Evolutionary conservation across 2,329 filamentous ascomycete species (phyloP).

Genomic region (Apiospora sp.): DNA sequence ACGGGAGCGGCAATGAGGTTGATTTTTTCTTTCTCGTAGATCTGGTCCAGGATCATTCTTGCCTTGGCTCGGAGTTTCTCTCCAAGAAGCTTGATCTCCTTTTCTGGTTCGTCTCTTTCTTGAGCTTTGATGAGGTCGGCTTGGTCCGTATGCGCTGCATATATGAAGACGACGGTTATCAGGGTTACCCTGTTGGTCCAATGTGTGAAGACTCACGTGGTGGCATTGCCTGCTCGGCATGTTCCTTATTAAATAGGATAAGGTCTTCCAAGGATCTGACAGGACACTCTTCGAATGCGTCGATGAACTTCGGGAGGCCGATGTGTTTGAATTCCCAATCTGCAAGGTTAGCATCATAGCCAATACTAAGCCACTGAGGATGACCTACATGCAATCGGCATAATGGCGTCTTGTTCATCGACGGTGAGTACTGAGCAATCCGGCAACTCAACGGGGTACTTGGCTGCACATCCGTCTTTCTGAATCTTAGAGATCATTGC

Average conservation of each 20-base stretch:
- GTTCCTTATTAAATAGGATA: conserved; percentile 16
- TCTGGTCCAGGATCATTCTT: not conserved
- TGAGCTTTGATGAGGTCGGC: conserved; percentile 10
- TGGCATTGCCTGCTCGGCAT: conserved; percentile 25
- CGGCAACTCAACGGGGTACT: conserved; percentile 14
- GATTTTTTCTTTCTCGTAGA: not conserved
- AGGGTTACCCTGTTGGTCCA: not conserved
- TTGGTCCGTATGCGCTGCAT: conserved; percentile 9
- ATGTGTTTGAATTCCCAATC: conserved; percentile 27
- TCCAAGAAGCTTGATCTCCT: conserved; percentile 7
- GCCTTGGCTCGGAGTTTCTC: not conserved
- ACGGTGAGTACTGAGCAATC: not conserved
- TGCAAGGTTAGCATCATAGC: not conserved
- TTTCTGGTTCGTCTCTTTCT: not conserved
- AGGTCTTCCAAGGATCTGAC: conserved; percentile 20
- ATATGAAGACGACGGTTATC: not conserved
- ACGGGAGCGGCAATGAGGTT: conserved; percentile 23
- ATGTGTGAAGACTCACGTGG: conserved; percentile 14
- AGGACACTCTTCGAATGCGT: not conserved
- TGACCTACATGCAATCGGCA: conserved; percentile 26
- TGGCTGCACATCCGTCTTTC: not conserved
- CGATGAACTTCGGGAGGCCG: conserved; percentile 23
- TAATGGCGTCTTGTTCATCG: conserved; percentile 25
- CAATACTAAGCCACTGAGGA: not conserved
- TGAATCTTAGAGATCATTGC: not conserved